A percentile compares a stretch with the other conserved stretches of the same genome.
These are phyloP conservation scores for Phytopythium sindhum DNA, from an alignment of 352 stramenopile genomes.

Conservation along the genomic window DNA sequence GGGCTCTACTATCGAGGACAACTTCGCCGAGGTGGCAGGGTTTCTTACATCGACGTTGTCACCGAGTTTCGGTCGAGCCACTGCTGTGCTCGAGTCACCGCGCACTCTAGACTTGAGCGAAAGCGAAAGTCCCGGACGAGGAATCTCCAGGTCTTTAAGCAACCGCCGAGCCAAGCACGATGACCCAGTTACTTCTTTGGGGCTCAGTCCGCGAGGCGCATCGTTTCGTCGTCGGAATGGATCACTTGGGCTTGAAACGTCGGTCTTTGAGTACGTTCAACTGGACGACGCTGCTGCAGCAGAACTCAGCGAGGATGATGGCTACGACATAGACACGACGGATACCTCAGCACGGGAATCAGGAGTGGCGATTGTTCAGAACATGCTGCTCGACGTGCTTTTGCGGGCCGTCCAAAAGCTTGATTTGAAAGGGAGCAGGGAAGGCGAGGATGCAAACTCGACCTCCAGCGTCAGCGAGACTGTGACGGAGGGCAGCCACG, in stretches of 20 bases:
- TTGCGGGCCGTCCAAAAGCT: slow-evolving; percentile 69
- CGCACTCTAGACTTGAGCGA: background rate
- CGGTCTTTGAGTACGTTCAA: slow-evolving; percentile 1
- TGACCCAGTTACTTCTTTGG: slow-evolving; percentile 16
- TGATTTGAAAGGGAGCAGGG: slow-evolving; percentile 64
- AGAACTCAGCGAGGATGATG: background rate
- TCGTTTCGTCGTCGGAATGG: slow-evolving; percentile 3
- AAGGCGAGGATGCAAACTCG: slow-evolving; percentile 28
- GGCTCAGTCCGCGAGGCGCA: slow-evolving; percentile 46
- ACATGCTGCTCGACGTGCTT: slow-evolving; percentile 60
- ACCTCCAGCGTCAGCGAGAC: background rate
- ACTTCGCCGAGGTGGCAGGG: slow-evolving; percentile 62
- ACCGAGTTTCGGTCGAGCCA: slow-evolving; percentile 34
- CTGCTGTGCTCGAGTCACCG: background rate
- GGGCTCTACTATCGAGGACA: slow-evolving; percentile 39
- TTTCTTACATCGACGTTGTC: slow-evolving; percentile 61
- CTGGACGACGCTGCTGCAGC: background rate
- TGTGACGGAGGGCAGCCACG: background rate
- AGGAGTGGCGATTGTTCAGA: slow-evolving; percentile 40
- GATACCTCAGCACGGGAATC: slow-evolving; percentile 10
- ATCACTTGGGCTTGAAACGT: slow-evolving; percentile 2
- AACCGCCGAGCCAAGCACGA: background rate
- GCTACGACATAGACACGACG: background rate
- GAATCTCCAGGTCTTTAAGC: background rate
- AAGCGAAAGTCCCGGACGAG: background rate